These are phyloP conservation scores for Dimargaris xerosporica DNA, from an alignment of 192 early-diverging fungal species.

Conservation along the genomic window DNA sequence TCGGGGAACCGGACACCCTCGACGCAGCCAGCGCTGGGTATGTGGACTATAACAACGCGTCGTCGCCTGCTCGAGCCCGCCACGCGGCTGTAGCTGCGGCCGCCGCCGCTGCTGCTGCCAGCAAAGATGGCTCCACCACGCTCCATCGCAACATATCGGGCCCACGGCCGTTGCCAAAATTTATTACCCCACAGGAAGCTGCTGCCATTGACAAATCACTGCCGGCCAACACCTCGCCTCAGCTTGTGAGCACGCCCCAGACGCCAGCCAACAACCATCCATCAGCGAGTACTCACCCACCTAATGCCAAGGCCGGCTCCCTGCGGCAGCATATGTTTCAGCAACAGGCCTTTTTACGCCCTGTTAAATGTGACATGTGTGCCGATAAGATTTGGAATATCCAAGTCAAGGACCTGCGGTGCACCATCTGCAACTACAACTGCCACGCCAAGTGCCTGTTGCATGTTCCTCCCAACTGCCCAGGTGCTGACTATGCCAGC, in stretches of 20 bases:
- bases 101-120: not conserved
- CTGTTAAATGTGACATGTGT: constrained; percentile 12
- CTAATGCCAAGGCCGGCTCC: not conserved
- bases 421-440: constrained; percentile 26
- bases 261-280: not conserved
- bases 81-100: constrained; percentile 11
- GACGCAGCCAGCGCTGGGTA: not conserved
- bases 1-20: not conserved
- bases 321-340: constrained; percentile 12
- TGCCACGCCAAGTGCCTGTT: constrained; percentile 28
- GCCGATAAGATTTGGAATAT: constrained; percentile 13
- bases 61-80: not conserved
- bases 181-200: constrained; percentile 10
- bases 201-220: not conserved
- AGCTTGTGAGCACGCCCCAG: not conserved
- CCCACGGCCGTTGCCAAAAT: constrained; percentile 8
- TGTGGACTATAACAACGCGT: not conserved
- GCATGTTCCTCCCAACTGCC: constrained; percentile 24
- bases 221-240: not conserved
- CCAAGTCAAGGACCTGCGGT: constrained; percentile 12
- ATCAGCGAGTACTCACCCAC: not conserved
- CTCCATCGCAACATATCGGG: constrained; percentile 9
- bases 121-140: not conserved
- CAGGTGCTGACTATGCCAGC: constrained; percentile 3
- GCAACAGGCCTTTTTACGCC: constrained; percentile 4